Percentiles rank a stretch among this genome's conserved stretches.
Conservation (phyloP, 768 basidiomycete genomes). For the Boletus insuetus region DNA sequence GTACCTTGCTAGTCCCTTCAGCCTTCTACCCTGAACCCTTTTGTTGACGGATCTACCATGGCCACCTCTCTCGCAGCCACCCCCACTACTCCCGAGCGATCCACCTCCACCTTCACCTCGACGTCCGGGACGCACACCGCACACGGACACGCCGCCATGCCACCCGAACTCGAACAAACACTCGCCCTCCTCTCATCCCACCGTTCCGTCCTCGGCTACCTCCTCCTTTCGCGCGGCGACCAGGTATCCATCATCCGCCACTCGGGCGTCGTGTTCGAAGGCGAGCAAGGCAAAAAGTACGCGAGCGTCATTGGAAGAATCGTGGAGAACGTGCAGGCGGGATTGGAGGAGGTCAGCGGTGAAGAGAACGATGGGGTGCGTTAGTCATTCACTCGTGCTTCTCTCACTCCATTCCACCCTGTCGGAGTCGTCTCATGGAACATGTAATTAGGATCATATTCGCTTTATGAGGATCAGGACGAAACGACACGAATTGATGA, state of each 20-base stretch:
- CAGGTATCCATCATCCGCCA: conserved; percentile 80
- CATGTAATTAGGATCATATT: conserved; percentile 65
- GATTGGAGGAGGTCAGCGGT: conserved; percentile 72
- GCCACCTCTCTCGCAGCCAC: conserved; percentile 10
- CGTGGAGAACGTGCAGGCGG: conserved; percentile 74
- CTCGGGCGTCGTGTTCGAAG: conserved; percentile 82
- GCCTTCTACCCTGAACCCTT: conserved; percentile 15
- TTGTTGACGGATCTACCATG: conserved; percentile 11
- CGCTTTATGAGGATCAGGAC: conserved; percentile 90
- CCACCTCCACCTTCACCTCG: too few relatives aligned
- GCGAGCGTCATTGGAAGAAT: conserved; percentile 71
- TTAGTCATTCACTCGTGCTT: background rate
- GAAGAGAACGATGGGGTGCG: conserved; percentile 59
- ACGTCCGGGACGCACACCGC: conserved; percentile 1
- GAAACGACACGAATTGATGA: conserved; percentile 89
- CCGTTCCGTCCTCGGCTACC: conserved; percentile 64
- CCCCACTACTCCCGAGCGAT: conserved; percentile 2
- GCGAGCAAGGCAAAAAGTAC: conserved; percentile 76
- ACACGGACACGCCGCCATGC: conserved; percentile 35
- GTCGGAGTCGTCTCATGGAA: background rate
- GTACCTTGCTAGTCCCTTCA: background rate
- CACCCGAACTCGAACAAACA: conserved; percentile 83
- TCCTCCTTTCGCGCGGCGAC: conserved; percentile 58
- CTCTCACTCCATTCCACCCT: background rate
- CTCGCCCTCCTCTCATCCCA: conserved; percentile 74